Conservation (phyloP, 2,329 filamentous ascomycete species). For the Acephala macrosclerotiorum region DNA sequence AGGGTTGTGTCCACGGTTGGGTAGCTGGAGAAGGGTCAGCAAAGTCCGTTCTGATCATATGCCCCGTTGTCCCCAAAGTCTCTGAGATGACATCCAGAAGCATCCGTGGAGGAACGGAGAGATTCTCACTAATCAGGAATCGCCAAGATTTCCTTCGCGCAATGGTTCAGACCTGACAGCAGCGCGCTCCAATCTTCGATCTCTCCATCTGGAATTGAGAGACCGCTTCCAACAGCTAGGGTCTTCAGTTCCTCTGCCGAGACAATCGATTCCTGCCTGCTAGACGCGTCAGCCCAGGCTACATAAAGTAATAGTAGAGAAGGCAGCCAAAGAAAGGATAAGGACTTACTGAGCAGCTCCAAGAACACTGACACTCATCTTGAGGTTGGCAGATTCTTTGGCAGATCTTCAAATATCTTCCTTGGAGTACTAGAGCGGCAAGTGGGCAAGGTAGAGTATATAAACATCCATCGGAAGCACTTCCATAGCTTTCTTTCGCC, state of each 20-base stretch:
- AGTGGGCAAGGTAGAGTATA: background rate
- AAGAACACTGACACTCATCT: constrained; percentile 3
- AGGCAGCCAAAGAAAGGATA: background rate
- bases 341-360: background rate
- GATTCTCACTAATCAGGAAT: constrained; percentile 29
- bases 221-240: constrained; percentile 26
- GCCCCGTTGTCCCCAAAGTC: too few species aligned
- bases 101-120: too few species aligned
- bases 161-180: constrained; percentile 35
- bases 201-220: constrained; percentile 29
- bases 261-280: constrained; percentile 35
- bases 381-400: too few species aligned
- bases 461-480: background rate
- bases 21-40: background rate
- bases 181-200: constrained; percentile 33
- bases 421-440: background rate
- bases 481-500: background rate
- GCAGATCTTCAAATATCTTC: background rate
- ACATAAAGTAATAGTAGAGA: background rate
- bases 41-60: too few species aligned
- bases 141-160: constrained; percentile 33
- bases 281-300: background rate
- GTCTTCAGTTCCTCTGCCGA: constrained; percentile 25
- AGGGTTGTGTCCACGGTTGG: constrained; percentile 30
- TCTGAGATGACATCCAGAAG: too few species aligned